Conservation (phyloP, 2,329 filamentous ascomycete genomes). For the Xylaria sp. region DNA sequence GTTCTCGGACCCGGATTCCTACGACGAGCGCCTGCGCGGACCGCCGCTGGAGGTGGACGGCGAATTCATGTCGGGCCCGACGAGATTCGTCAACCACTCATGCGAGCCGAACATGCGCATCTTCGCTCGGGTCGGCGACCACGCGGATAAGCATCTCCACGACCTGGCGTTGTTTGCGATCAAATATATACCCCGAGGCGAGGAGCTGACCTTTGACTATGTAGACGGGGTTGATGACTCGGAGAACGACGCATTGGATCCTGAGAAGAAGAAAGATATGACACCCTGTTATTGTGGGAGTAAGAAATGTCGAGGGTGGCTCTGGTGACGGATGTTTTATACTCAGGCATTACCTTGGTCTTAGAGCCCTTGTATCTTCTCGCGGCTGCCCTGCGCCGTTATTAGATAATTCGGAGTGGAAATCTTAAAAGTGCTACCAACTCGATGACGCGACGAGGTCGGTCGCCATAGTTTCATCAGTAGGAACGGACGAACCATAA, state of each 20-base stretch:
- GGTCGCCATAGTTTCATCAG: too few species aligned
- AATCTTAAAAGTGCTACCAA: too few species aligned
- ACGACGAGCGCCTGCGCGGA: constrained; percentile 58
- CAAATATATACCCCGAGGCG: constrained; percentile 62
- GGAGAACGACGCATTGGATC: constrained; percentile 53
- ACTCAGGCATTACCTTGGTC: too few species aligned
- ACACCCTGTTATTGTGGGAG: constrained; percentile 65
- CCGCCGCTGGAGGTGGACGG: constrained; percentile 67
- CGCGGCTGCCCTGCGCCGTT: too few species aligned
- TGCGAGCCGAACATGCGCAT: constrained; percentile 80
- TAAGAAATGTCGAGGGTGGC: constrained; percentile 66
- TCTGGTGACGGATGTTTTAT: constrained; percentile 58
- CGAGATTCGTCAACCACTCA: constrained; percentile 81
- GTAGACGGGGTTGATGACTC: constrained; percentile 63
- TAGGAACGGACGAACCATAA: too few species aligned
- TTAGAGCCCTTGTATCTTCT: too few species aligned
- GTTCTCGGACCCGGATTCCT: constrained; percentile 62
- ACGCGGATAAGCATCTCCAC: constrained; percentile 73
- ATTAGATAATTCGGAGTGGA: too few species aligned
- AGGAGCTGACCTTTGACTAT: constrained; percentile 82
- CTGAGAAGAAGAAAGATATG: constrained; percentile 55
- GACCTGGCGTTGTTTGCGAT: constrained; percentile 78
- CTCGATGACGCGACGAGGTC: too few species aligned
- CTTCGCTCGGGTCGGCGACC: constrained; percentile 78
- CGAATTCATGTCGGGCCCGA: constrained; percentile 76